Evolutionary conservation across 768 basidiomycete genomes (phyloP).

Genomic region (Leccinum obscurum): DNA sequence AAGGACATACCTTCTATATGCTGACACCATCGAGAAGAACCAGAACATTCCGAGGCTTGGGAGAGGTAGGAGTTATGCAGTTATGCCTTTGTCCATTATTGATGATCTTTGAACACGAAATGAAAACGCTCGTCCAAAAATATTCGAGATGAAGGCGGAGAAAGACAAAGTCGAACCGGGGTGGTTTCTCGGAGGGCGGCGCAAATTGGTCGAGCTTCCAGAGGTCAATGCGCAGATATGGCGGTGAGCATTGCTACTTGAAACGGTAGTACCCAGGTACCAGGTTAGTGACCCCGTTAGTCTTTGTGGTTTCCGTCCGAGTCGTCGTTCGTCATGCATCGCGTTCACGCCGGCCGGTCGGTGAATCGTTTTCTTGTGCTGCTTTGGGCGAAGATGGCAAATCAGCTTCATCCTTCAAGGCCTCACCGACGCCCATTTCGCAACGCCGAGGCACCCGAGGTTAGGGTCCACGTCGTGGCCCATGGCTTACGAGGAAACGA

Average conservation of each 20-base stretch:
- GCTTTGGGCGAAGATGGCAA: slow-evolving; percentile 22
- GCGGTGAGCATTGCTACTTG: slow-evolving; percentile 28
- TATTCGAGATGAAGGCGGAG: slow-evolving; percentile 46
- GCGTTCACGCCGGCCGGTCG: background rate
- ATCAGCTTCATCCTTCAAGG: slow-evolving; percentile 30
- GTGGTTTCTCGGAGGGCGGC: slow-evolving; percentile 14
- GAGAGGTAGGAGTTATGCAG: slow-evolving; percentile 49
- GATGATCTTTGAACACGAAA: slow-evolving; percentile 41
- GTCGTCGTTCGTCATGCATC: slow-evolving; percentile 21
- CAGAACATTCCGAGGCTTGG: slow-evolving; percentile 8
- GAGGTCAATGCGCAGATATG: background rate
- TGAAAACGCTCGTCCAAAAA: too few species aligned
- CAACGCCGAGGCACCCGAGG: slow-evolving; percentile 27
- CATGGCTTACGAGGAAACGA: background rate
- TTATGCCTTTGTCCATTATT: too few species aligned
- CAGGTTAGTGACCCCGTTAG: too few species aligned
- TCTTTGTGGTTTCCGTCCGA: slow-evolving; percentile 47
- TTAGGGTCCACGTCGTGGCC: slow-evolving; percentile 23
- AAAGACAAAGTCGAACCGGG: slow-evolving; percentile 55
- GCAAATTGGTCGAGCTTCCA: slow-evolving; percentile 16
- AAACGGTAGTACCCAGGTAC: slow-evolving; percentile 36
- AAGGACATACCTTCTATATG: too few species aligned
- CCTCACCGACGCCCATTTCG: slow-evolving; percentile 21
- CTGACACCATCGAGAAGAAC: too few species aligned
- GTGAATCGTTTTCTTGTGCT: slow-evolving; percentile 18